phyloP scores from a whole-genome alignment of 2,329 filamentous ascomycete genomes.

The Colletotrichum tanaceti region DNA sequence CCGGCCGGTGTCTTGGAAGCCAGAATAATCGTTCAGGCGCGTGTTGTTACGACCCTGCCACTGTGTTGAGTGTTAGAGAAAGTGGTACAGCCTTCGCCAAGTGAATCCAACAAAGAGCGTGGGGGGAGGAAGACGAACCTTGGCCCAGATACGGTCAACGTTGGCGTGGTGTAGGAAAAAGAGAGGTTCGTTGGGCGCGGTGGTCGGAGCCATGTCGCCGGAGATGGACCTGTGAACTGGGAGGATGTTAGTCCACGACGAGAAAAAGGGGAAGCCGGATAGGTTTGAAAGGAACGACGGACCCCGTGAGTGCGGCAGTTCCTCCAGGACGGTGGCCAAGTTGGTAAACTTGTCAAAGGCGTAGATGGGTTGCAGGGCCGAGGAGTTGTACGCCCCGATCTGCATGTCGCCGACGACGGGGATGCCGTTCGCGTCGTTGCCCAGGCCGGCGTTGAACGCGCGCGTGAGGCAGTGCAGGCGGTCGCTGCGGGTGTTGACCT shows the following conservation, averaged over 20 bases:
- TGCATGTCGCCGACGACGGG: constrained; percentile 42
- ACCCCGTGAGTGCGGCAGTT: constrained; percentile 41
- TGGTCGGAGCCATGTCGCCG: constrained; percentile 45
- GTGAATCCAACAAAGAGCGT: no score
- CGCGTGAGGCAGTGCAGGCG: constrained; percentile 42
- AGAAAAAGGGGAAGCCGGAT: neutral
- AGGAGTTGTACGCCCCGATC: constrained; percentile 32
- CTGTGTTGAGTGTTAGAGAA: constrained; percentile 26
- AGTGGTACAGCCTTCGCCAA: neutral
- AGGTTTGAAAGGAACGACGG: neutral
- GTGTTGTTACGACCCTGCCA: constrained; percentile 42
- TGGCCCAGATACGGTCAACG: constrained; percentile 46
- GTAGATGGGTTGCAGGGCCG: constrained; percentile 40
- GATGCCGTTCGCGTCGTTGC: constrained; percentile 36
- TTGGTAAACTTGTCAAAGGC: constrained; percentile 35
- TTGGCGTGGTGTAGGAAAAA: constrained; percentile 48
- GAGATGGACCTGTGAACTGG: constrained; percentile 42
- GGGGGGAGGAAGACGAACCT: constrained; percentile 6
- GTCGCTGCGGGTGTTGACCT: constrained; percentile 37
- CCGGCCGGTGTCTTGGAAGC: constrained; percentile 26
- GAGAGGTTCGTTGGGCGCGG: constrained; percentile 46
- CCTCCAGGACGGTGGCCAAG: constrained; percentile 41
- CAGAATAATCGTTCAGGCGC: constrained; percentile 41
- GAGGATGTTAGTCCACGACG: neutral
- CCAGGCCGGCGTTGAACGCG: constrained; percentile 40